Base-by-base conservation (phyloP, 2,329 filamentous ascomycete species). In the Dactylella cylindrospora region DNA sequence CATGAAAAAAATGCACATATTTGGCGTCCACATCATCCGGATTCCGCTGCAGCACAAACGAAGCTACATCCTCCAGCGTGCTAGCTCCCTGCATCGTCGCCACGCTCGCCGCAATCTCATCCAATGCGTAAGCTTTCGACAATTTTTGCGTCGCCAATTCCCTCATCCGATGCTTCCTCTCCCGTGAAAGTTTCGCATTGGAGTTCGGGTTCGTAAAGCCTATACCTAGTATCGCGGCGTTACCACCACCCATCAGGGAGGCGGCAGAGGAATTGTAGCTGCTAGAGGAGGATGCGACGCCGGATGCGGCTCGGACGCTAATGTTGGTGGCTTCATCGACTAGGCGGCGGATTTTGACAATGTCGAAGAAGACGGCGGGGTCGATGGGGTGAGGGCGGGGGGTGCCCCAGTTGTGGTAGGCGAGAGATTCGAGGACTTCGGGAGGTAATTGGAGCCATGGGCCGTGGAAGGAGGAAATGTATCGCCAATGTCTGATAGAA, bases 1-100 rank as follows among this genome's bases (percentile, higher is more conserved):
- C 87, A 73, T 91, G 87, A 72, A 94, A 94, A 74, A 91, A 93
- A 71, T 93, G 86, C n/a, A 93, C 88, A 70, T 93, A 93, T 72
- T 85, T 86, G 22, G 87, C 88, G 69, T 93, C 86, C 35, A 77
- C 73, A 69, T 90, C 83, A 44, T 78, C 71, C n/a, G 81, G 77
- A 61, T 81, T 84, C 62, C 86, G 78, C 71, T 86, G 82, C 64
- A 93, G 74, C 25, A 94, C 88, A 64, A 85, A 76, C 4, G 79
- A 78, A 2, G 85, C 87, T 2, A 93, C 84, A 57, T 88, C 85
- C 68, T 93, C 86, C 9, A 94, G 75, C 0, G 85, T 82, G 13
- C 85, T 86, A 1, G 86, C 83, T 51, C 84, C 83, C 74, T 91
- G 86, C 87, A 91, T 93, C 0, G 84, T 88, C 26, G 85, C 86